These are phyloP conservation scores for Fusarium papillatum DNA, from an alignment of 2,329 filamentous ascomycete species.

Conservation along the genomic window DNA sequence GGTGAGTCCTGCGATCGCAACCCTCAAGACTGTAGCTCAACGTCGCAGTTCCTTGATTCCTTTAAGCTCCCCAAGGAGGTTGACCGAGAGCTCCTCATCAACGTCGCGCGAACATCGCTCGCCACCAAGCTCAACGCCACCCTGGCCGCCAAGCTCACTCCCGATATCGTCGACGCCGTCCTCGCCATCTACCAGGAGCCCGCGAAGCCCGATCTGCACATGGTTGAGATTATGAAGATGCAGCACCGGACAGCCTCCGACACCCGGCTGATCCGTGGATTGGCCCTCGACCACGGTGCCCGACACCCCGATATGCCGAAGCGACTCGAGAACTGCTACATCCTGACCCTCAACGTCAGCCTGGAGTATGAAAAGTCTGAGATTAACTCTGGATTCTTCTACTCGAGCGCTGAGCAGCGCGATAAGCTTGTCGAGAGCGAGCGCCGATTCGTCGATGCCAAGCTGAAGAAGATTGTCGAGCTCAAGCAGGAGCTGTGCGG, in stretches of 20 bases:
- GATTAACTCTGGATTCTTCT: slow-evolving; percentile 99
- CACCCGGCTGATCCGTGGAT: slow-evolving; percentile 93
- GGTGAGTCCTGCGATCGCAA: slow-evolving; percentile 57
- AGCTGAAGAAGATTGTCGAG: slow-evolving; percentile 97
- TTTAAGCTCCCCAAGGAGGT: slow-evolving; percentile 94
- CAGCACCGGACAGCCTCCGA: slow-evolving; percentile 97
- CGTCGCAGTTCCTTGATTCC: slow-evolving; percentile 83
- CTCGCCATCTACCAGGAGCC: slow-evolving; percentile 92
- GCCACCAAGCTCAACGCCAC: slow-evolving; percentile 94
- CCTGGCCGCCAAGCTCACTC: slow-evolving; percentile 91
- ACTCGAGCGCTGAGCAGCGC: slow-evolving; percentile 95
- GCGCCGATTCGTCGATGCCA: slow-evolving; percentile 94
- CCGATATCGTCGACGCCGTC: slow-evolving; percentile 96
- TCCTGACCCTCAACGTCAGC: slow-evolving; percentile 95
- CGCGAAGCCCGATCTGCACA: slow-evolving; percentile 95
- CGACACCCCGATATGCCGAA: slow-evolving; percentile 99
- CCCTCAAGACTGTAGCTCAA: slow-evolving; percentile 12
- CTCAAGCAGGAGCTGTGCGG: slow-evolving; percentile 98
- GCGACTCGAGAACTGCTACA: slow-evolving; percentile 93
- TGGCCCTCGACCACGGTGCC: slow-evolving; percentile 95
- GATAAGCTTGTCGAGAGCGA: slow-evolving; percentile 99
- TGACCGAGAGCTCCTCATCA: slow-evolving; percentile 93
- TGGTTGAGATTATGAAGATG: slow-evolving; percentile 99
- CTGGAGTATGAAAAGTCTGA: slow-evolving; percentile 99
- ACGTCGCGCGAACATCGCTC: slow-evolving; percentile 93